phyloP scores from a whole-genome alignment of 768 basidiomycete genomes.

The Naganishia vishniacii region DNA sequence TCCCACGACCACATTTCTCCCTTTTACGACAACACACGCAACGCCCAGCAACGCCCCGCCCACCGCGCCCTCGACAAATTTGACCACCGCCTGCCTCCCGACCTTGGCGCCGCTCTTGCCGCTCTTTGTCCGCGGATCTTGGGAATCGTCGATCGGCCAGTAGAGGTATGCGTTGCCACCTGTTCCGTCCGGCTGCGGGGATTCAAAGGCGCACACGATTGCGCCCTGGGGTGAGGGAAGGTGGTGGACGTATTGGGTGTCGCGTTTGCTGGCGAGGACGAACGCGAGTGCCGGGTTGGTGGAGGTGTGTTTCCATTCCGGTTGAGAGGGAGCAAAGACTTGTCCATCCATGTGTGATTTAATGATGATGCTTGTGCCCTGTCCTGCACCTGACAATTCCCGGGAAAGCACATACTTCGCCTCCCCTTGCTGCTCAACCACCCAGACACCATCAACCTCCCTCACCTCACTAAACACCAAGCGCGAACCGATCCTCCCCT shows the following conservation, averaged over 20 bases:
- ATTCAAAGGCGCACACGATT: constrained; percentile 72
- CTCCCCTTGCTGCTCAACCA: not conserved
- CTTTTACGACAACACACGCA: constrained; percentile 53
- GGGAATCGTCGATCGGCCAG: constrained; percentile 50
- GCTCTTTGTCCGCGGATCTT: not conserved
- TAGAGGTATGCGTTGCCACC: constrained; percentile 85
- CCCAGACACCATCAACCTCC: constrained; percentile 3
- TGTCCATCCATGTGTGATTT: constrained; percentile 48
- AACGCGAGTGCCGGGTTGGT: constrained; percentile 88
- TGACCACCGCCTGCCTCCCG: constrained; percentile 78
- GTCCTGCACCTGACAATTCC: constrained; percentile 6
- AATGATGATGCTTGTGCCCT: constrained; percentile 24
- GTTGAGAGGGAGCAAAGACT: constrained; percentile 35
- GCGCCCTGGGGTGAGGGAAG: constrained; percentile 49
- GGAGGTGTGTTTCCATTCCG: constrained; percentile 56
- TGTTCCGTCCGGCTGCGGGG: constrained; percentile 52
- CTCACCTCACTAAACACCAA: constrained; percentile 65
- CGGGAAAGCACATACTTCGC: constrained; percentile 29
- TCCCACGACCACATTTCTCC: constrained; percentile 53
- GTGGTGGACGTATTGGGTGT: constrained; percentile 82
- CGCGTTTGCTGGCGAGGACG: constrained; percentile 85
- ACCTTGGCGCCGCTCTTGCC: constrained; percentile 52
- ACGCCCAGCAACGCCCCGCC: constrained; percentile 76
- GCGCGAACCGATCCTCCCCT: constrained; percentile 57
- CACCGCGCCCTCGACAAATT: constrained; percentile 59